Percentiles rank a stretch among this genome's conserved stretches.
These are phyloP conservation scores for Lenwebbia sp. DNA, from an alignment of 345 rosid species.

Conservation along the genomic window DNA sequence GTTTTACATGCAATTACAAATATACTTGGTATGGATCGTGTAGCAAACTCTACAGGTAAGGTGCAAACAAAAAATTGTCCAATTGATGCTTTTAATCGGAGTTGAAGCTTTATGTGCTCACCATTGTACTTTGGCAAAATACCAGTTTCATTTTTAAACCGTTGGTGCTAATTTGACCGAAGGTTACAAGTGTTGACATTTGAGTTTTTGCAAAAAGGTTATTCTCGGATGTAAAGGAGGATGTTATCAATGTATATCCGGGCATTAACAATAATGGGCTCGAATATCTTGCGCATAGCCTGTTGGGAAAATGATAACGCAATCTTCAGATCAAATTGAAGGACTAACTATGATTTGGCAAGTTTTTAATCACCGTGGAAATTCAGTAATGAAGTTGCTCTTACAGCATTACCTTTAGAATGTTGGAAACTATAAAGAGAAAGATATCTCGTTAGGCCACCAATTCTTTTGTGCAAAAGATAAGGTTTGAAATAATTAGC, in stretches of 20 bases:
- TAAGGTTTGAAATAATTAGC: not conserved
- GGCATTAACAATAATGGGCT: too few species aligned
- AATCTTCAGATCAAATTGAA: not conserved
- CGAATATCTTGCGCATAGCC: too few species aligned
- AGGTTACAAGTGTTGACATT: not conserved
- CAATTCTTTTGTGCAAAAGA: not conserved
- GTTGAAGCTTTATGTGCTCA: too few species aligned
- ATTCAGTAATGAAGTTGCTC: not conserved
- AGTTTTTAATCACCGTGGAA: not conserved
- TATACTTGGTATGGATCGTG: not conserved
- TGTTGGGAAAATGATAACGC: not conserved
- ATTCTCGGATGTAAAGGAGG: not conserved
- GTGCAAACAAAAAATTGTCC: not conserved
- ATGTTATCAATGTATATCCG: too few species aligned
- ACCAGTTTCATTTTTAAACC: not conserved
- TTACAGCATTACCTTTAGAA: not conserved
- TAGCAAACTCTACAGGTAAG: not conserved
- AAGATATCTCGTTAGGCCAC: not conserved
- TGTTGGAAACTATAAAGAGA: not conserved
- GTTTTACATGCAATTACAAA: not conserved
- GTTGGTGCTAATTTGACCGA: not conserved
- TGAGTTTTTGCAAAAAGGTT: not conserved
- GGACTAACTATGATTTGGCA: not conserved
- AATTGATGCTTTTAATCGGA: not conserved
- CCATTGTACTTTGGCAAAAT: too few species aligned